Conservation (phyloP, 2,329 filamentous ascomycete species). For the Colletotrichum salicis region DNA sequence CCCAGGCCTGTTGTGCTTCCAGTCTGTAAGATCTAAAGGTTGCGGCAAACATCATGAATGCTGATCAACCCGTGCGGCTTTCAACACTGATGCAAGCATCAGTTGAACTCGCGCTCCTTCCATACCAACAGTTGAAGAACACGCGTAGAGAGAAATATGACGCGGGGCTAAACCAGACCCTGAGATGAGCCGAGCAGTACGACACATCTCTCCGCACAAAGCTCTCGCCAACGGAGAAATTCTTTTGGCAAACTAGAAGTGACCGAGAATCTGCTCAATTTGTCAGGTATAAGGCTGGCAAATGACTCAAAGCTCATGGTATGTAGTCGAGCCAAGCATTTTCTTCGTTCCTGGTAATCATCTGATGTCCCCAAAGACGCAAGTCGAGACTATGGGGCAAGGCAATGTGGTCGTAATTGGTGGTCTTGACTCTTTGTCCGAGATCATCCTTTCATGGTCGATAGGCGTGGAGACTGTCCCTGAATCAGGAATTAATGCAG, state of each 20-base stretch:
- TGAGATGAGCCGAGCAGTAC: neutral
- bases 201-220: too few relatives aligned
- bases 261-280: neutral
- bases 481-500: neutral
- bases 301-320: conserved; percentile 6
- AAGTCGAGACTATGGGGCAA: neutral
- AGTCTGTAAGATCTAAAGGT: neutral
- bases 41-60: neutral
- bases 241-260: neutral
- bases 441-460: neutral
- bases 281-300: neutral
- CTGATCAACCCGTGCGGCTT: too few relatives aligned
- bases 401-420: neutral
- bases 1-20: too few relatives aligned
- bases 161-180: neutral
- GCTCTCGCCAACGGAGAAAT: conserved; percentile 7
- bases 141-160: too few relatives aligned
- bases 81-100: too few relatives aligned
- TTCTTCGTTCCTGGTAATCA: neutral
- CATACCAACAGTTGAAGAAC: too few relatives aligned
- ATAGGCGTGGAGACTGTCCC: neutral
- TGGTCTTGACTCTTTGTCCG: neutral
- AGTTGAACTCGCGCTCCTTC: too few relatives aligned
- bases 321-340: neutral
- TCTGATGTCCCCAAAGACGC: neutral